Conservation (phyloP, 805 yeast genomes). For the Barnettozyma sp. region DNA sequence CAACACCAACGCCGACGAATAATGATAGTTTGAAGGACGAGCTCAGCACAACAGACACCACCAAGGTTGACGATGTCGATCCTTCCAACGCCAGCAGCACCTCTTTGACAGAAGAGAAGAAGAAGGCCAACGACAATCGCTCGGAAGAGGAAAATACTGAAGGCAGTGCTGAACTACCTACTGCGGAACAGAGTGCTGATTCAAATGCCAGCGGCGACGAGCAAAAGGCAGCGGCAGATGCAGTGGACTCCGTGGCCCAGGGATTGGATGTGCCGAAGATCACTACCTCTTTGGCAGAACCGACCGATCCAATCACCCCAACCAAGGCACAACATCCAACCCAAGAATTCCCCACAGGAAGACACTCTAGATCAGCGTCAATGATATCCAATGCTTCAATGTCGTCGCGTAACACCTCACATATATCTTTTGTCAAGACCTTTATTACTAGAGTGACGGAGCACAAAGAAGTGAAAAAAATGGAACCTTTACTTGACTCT, state of each 20-base stretch:
- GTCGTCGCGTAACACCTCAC: slow-evolving; percentile 26
- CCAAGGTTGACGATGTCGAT: neutral
- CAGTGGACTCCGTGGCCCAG: slow-evolving; percentile 5
- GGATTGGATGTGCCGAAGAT: slow-evolving; percentile 6
- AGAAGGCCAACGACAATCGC: neutral
- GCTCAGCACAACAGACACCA: too few species aligned
- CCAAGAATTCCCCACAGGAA: slow-evolving; percentile 9
- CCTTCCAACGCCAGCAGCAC: neutral
- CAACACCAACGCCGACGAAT: too few species aligned
- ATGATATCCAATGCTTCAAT: slow-evolving; percentile 17
- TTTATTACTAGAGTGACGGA: slow-evolving; percentile 51
- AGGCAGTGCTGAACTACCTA: neutral
- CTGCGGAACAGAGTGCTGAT: neutral
- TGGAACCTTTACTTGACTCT: slow-evolving; percentile 29
- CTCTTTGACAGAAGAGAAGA: neutral
- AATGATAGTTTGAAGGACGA: too few species aligned
- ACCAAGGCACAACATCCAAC: slow-evolving; percentile 10
- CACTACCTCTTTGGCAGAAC: slow-evolving; percentile 2
- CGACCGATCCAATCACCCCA: slow-evolving; percentile 17
- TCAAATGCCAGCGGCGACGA: slow-evolving; percentile 1
- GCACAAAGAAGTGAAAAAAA: slow-evolving; percentile 54
- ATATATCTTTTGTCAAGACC: slow-evolving; percentile 40
- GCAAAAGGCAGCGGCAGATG: slow-evolving; percentile 12
- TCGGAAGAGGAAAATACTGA: too few species aligned
- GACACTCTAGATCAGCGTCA: slow-evolving; percentile 19